Evolutionary conservation across 257 asterid genomes (phyloP), one percentile per base, ranked within the genome.

Genomic region (Eustoma russellianum): DNA sequence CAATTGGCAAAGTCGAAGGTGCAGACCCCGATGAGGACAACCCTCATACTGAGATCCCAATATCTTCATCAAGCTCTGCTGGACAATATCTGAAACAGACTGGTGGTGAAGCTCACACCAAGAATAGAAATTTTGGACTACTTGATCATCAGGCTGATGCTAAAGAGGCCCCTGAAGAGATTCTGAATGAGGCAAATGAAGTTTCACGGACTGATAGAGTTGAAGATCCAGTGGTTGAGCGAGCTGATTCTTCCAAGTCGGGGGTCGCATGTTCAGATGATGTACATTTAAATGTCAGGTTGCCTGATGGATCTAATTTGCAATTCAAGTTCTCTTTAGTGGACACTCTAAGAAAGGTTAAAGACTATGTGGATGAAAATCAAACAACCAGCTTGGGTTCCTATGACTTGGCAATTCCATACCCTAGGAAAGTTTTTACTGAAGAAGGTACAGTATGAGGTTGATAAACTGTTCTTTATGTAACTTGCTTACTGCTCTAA

Each of bases 351-450:
- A 70, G 74, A 77, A 77, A 72, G 82, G 93, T 91, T 62, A 79
- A 80, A 65, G 78, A 77, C 62, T 77, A 79, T 57, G 66, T 87
- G 60, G 63, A 52, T 63, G 77, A 79, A 55, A 82, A 82, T 53
- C 77, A 61, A 70, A 49, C 73, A 24, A 70, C 75, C 72, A 69
- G 71, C 75, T 35, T 79, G 30, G 87, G 92, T 64, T 59, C 92
- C 68, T 91, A 77, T 38, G 70, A 77, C 62, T 48, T 91, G 35
- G 98, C 98, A 61, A 74, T 77, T 77, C 96, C 98, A 53, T 91
- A 91, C 78, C 98, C 98, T 68, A 95, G 95, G 62, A 82, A 79
- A 82, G 89, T 82, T 60, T 87, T 91, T 66, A 64, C 13, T 55
- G 84, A 79, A 66, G 80, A 80, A 82, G 98, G 98, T 91, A 77